phyloP scores from a whole-genome alignment of 2,329 filamentous ascomycete species.

The Verticillium dahliae region DNA sequence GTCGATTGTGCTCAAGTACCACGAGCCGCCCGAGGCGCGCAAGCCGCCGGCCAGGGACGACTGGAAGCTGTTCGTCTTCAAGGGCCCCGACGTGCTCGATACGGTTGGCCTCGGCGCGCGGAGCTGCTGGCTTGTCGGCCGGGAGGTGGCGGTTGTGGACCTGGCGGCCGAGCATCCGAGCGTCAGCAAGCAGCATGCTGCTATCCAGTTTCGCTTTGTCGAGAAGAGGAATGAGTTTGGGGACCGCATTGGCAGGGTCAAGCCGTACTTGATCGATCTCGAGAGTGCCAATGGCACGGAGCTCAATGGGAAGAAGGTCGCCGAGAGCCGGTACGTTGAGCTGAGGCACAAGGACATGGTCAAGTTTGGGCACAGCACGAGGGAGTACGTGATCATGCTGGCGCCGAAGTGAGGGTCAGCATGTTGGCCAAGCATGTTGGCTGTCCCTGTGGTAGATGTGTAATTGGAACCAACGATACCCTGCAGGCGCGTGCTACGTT shows the following conservation, averaged over 20 bases:
- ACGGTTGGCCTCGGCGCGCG: slow-evolving; percentile 69
- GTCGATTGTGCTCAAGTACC: slow-evolving; percentile 82
- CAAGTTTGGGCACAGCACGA: slow-evolving; percentile 77
- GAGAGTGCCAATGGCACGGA: slow-evolving; percentile 88
- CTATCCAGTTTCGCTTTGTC: slow-evolving; percentile 83
- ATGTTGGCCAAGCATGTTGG: too few species aligned
- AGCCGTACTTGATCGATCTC: slow-evolving; percentile 87
- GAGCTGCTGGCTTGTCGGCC: slow-evolving; percentile 86
- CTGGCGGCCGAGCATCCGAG: slow-evolving; percentile 83
- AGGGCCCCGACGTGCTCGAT: slow-evolving; percentile 71
- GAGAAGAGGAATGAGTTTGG: slow-evolving; percentile 82
- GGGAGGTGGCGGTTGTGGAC: slow-evolving; percentile 76
- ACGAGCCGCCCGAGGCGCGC: slow-evolving; percentile 88
- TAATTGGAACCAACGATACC: too few species aligned
- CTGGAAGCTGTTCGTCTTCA: slow-evolving; percentile 94
- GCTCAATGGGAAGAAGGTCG: slow-evolving; percentile 70
- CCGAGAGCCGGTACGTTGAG: slow-evolving; percentile 76
- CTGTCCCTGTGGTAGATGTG: too few species aligned
- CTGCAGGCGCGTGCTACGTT: too few species aligned
- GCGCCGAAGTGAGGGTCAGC: slow-evolving; percentile 29
- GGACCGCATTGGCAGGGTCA: slow-evolving; percentile 71
- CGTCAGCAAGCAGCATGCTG: slow-evolving; percentile 91
- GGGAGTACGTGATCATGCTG: slow-evolving; percentile 96
- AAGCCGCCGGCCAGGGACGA: slow-evolving; percentile 72
- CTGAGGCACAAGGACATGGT: slow-evolving; percentile 84